Percentiles rank a stretch among this genome's conserved stretches.
Evolutionary conservation across 129 eudicot genomes (phyloP).

Genomic region (Pulicaria dysenterica): DNA sequence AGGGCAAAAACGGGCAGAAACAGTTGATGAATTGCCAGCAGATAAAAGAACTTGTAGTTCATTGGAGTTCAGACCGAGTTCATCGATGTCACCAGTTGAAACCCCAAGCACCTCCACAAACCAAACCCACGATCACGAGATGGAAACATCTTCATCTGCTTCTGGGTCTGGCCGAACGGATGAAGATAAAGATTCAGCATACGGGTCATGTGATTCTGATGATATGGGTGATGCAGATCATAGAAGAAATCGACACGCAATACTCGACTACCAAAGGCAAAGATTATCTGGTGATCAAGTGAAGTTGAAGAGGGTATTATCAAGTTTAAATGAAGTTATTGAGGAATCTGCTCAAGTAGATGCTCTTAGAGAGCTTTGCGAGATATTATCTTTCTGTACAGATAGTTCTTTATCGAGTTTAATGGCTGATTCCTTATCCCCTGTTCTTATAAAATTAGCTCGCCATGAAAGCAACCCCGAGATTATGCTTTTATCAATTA

Average conservation of each 20-base stretch:
- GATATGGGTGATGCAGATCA: slow-evolving; percentile 49
- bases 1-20: slow-evolving; percentile 82
- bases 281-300: slow-evolving; percentile 50
- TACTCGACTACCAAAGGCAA: slow-evolving; percentile 51
- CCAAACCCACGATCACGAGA: slow-evolving; percentile 57
- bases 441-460: slow-evolving; percentile 68
- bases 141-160: slow-evolving; percentile 89
- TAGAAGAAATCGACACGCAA: slow-evolving; percentile 32
- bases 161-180: slow-evolving; percentile 69
- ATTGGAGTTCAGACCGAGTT: slow-evolving; percentile 67
- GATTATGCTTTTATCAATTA: slow-evolving; percentile 75
- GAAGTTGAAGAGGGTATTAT: slow-evolving; percentile 54
- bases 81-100: slow-evolving; percentile 58
- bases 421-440: slow-evolving; percentile 69
- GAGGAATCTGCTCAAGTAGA: slow-evolving; percentile 65
- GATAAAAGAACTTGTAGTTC: slow-evolving; percentile 92
- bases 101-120: slow-evolving; percentile 38
- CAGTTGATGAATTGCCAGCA: slow-evolving; percentile 67
- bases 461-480: slow-evolving; percentile 72
- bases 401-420: slow-evolving; percentile 69
- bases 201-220: slow-evolving; percentile 65
- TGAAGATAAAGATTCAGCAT: slow-evolving; percentile 57
- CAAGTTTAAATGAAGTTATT: slow-evolving; percentile 49
- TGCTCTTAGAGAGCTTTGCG: slow-evolving; percentile 88
- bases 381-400: slow-evolving; percentile 68